Conservation (phyloP, 2,329 filamentous ascomycete genomes). For the Verticillium tricorpus region DNA sequence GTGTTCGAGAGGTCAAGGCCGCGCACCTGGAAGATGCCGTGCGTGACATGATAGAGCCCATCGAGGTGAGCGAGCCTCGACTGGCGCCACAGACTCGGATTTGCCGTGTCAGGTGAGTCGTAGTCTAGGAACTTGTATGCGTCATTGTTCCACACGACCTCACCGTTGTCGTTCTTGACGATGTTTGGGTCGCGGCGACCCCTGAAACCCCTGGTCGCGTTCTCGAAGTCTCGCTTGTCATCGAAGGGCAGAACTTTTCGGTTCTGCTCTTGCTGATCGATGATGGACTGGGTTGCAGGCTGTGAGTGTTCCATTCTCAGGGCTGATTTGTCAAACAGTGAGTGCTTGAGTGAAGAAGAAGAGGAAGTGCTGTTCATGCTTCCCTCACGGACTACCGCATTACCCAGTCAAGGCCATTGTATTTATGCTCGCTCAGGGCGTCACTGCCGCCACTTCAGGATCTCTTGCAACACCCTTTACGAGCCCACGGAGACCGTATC, state of each 20-base stretch:
- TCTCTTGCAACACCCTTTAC: too few species aligned
- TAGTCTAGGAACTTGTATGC: conserved; percentile 14
- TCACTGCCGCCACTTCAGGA: too few species aligned
- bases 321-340: neutral
- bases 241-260: neutral
- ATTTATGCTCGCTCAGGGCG: too few species aligned
- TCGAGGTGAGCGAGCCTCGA: conserved; percentile 8
- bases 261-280: neutral
- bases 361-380: too few species aligned
- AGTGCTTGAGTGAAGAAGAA: too few species aligned
- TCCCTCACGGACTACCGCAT: too few species aligned
- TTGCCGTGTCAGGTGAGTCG: conserved; percentile 8
- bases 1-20: conserved; percentile 35
- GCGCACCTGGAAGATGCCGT: conserved; percentile 33
- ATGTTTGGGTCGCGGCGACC: neutral
- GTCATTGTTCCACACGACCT: conserved; percentile 19
- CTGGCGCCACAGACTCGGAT: conserved; percentile 13
- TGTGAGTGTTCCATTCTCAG: neutral
- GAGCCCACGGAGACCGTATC: too few species aligned
- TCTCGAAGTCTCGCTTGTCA: neutral
- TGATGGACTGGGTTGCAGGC: neutral
- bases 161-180: neutral
- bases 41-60: conserved; percentile 28
- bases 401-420: too few species aligned
- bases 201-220: neutral